phyloP scores from a whole-genome alignment of 2,329 filamentous ascomycete species.

The Aureobasidium namibiae region DNA sequence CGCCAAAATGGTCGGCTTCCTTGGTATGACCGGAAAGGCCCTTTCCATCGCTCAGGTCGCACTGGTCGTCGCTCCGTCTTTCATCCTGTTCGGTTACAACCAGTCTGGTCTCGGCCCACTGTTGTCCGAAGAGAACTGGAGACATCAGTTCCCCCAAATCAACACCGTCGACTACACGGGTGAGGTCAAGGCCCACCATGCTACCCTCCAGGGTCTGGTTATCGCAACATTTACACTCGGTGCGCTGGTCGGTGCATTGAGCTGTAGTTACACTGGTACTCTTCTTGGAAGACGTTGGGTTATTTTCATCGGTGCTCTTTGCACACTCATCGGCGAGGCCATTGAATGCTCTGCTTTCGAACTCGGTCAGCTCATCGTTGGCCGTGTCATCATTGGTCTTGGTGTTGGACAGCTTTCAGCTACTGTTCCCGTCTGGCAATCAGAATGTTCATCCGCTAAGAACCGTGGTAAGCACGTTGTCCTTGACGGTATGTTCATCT shows the following conservation, averaged over 20 bases:
- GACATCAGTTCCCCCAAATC: conserved; percentile 41
- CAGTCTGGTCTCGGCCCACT: conserved; percentile 44
- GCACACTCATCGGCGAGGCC: conserved; percentile 36
- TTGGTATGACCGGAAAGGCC: conserved; percentile 18
- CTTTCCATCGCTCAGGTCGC: conserved; percentile 25
- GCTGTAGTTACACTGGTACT: conserved; percentile 39
- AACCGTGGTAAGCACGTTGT: conserved; percentile 35
- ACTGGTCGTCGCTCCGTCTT: conserved; percentile 33
- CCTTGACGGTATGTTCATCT: conserved; percentile 40
- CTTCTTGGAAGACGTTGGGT: conserved; percentile 37
- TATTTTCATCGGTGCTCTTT: conserved; percentile 33
- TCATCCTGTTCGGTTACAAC: conserved; percentile 46
- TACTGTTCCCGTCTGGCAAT: conserved; percentile 41
- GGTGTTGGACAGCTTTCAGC: conserved; percentile 37
- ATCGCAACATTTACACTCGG: conserved; percentile 39
- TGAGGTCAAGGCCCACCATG: conserved; percentile 34
- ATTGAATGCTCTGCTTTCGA: conserved; percentile 38
- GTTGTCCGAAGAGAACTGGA: conserved; percentile 32
- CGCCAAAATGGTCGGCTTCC: neutral
- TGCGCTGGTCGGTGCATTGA: conserved; percentile 39
- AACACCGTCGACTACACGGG: conserved; percentile 36
- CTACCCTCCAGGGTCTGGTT: conserved; percentile 38
- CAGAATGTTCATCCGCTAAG: conserved; percentile 30
- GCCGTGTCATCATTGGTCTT: conserved; percentile 36
- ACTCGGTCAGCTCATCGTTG: conserved; percentile 40